These are phyloP conservation scores for Anthoceros angustus DNA, from an alignment of 225 moss, liverwort and hornwort species.

Conservation along the genomic window DNA sequence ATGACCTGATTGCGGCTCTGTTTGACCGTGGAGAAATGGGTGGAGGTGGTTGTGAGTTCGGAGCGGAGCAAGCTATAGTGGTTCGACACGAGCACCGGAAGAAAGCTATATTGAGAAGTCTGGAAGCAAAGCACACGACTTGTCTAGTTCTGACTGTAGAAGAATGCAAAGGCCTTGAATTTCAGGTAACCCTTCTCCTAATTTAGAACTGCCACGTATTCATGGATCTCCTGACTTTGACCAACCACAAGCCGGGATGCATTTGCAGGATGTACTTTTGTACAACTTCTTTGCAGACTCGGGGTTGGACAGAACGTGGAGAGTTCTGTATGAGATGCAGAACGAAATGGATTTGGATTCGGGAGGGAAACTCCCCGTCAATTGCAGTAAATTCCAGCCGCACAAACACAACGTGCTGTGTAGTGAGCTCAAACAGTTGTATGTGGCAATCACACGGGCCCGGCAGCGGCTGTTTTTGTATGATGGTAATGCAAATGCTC, in stretches of 20 bases:
- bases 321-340: constrained; percentile 24
- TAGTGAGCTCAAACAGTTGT: constrained; percentile 45
- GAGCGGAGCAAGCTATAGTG: constrained; percentile 51
- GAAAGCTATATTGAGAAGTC: constrained; percentile 17
- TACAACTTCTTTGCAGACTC: constrained; percentile 51
- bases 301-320: constrained; percentile 26
- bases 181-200: constrained; percentile 23
- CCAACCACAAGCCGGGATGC: background rate
- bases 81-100: constrained; percentile 27
- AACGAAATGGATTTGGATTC: constrained; percentile 10
- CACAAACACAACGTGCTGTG: constrained; percentile 33
- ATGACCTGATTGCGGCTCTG: constrained; percentile 24
- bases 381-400: constrained; percentile 21
- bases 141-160: constrained; percentile 41
- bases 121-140: constrained; percentile 13
- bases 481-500: constrained; percentile 29
- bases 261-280: constrained; percentile 38
- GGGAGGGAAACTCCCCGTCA: background rate
- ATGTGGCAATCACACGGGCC: constrained; percentile 40
- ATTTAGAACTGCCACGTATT: background rate
- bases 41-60: constrained; percentile 45
- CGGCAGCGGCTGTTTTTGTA: constrained; percentile 48
- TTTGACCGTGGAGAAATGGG: constrained; percentile 30
- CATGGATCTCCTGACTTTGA: background rate
- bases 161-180: constrained; percentile 53